Evolutionary conservation across 2,329 filamentous ascomycete species (phyloP), one percentile per base, ranked within the genome.

Genomic region (Fusarium sororula): DNA sequence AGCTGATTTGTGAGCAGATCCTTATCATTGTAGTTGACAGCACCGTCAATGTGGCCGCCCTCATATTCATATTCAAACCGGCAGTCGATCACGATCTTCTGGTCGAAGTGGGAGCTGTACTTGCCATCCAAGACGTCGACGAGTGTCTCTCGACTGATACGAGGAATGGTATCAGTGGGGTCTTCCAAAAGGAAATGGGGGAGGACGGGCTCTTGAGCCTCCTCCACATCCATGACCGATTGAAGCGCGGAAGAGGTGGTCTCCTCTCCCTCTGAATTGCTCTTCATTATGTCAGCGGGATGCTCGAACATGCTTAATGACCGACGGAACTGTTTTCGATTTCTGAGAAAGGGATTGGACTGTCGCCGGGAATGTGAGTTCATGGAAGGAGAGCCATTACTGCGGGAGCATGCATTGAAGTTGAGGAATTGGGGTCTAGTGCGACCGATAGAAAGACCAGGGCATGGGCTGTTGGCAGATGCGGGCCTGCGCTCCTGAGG

Each of bases 51-150:
- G 82, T 99, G 96, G 39, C 96, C 96, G 64, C 96, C 96, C 22
- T 98, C 93, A 81, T 97, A 99, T 84, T 99, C 96, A 82, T 99
- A 99, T 87, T 99, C 96, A 81, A 99, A 99, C 26, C 96, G 93
- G 82, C 96, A 99, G 83, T 99, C 96, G 79, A 99, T 92, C 79
- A 99, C 88, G 83, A 97, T 90, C 81, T 94, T 92, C 80, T 95
- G 90, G 68, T 95, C 91, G 81, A 93, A 98, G 30, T 90, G 83
- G 32, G 91, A 87, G 78, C 91, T 90, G 83, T 92, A 98, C 77
- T 93, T 92, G 70, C 95, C 95, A 82, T 98, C 93, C 70, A 99
- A 87, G 41, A 99, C 89, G n/a, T 95, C 90, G 63, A 98, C 85
- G 81, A 99, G 89, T 7, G 95, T 98, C 56, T 91, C 88, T 80